These are phyloP conservation scores for Madurella mycetomatis DNA, from an alignment of 2,329 filamentous ascomycete species.

Conservation along the genomic window DNA sequence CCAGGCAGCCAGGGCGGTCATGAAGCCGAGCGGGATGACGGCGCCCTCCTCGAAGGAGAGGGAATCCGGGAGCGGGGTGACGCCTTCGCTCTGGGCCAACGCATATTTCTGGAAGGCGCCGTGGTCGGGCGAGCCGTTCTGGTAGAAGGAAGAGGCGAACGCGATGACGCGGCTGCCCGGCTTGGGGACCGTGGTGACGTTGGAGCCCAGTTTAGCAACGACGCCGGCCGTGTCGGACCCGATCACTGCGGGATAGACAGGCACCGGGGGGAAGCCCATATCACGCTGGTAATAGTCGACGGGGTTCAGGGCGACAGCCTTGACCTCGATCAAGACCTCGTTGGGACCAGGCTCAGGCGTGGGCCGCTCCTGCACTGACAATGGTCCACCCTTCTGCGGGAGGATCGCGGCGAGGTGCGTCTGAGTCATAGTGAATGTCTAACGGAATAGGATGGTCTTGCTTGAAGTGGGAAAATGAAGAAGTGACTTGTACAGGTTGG, in stretches of 20 bases:
- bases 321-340: conserved; percentile 14
- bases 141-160: conserved; percentile 7
- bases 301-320: conserved; percentile 14
- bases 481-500: too few species aligned
- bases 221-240: conserved; percentile 1
- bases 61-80: conserved; percentile 6
- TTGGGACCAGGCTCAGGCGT: conserved; percentile 12
- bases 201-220: background rate
- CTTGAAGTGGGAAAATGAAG: too few species aligned
- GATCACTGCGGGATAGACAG: conserved; percentile 1
- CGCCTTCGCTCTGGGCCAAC: conserved; percentile 3
- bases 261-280: background rate
- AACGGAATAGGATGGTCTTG: background rate
- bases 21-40: background rate
- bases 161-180: conserved; percentile 5
- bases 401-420: conserved; percentile 8
- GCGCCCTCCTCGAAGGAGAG: conserved; percentile 11
- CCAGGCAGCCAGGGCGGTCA: conserved; percentile 11
- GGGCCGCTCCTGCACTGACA: background rate
- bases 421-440: background rate
- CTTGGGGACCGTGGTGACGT: background rate
- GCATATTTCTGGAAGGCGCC: conserved; percentile 16
- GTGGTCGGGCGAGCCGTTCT: conserved; percentile 10
- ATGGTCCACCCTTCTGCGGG: background rate
- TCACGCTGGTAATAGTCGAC: conserved; percentile 8